Conservation (phyloP, 169 alveolate species). For the Cryptosporidium meleagridis region DNA sequence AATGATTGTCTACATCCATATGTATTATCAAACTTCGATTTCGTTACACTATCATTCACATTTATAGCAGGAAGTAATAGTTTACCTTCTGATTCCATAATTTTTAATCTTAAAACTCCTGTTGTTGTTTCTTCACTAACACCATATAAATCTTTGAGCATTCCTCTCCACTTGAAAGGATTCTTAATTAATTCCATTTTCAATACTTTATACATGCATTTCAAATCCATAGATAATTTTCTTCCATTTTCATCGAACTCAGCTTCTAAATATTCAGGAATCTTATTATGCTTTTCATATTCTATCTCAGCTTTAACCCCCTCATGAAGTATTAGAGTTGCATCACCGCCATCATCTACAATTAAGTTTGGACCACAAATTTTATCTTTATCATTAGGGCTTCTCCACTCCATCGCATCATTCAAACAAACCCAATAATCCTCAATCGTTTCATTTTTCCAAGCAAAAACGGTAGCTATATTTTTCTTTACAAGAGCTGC, state of each 20-base stretch:
- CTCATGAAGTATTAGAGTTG: constrained; percentile 93
- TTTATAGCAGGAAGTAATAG: constrained; percentile 95
- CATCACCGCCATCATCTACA: constrained; percentile 99
- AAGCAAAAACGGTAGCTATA: constrained; percentile 95
- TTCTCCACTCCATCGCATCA: constrained; percentile 91
- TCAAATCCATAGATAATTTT: constrained; percentile 80
- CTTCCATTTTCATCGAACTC: constrained; percentile 79
- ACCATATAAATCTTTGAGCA: constrained; percentile 91
- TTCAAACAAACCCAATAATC: constrained; percentile 98
- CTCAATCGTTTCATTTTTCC: constrained; percentile 94
- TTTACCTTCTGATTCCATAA: constrained; percentile 89
- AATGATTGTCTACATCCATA: constrained; percentile 99
- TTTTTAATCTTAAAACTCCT: constrained; percentile 94
- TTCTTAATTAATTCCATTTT: constrained; percentile 87
- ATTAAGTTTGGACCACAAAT: constrained; percentile 93
- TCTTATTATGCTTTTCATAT: constrained; percentile 77
- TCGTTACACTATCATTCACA: constrained; percentile 97
- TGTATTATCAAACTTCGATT: constrained; percentile 96
- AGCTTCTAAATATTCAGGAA: constrained; percentile 55
- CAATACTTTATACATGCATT: constrained; percentile 83
- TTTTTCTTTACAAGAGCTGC: constrained; percentile 91
- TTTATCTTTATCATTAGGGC: constrained; percentile 83
- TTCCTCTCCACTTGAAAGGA: constrained; percentile 91
- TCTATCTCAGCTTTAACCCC: constrained; percentile 89
- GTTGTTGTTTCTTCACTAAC: constrained; percentile 99